phyloP scores from a whole-genome alignment of 345 rosid species.

The Gossypium arboreum region DNA sequence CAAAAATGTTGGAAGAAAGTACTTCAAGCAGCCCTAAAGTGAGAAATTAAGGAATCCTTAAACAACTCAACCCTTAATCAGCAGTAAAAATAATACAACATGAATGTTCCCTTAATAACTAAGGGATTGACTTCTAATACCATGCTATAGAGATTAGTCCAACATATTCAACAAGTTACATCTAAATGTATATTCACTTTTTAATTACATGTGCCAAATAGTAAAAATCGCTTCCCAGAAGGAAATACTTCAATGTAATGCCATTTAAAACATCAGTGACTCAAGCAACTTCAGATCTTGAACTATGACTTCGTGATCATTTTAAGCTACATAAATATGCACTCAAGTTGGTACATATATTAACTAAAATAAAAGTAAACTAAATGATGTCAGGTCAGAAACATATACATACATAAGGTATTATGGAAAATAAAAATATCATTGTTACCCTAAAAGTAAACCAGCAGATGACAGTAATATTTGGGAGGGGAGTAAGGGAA shows the following conservation, averaged over 20 bases:
- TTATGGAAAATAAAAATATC: neutral
- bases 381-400: neutral
- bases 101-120: neutral
- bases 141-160: neutral
- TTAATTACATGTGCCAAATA: neutral
- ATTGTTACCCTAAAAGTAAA: neutral
- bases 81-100: neutral
- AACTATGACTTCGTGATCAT: neutral
- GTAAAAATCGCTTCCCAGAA: neutral
- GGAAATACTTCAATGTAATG: neutral
- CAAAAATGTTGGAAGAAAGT: neutral
- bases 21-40: neutral
- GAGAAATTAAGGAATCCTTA: neutral
- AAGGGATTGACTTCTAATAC: neutral
- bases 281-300: constrained; percentile 6
- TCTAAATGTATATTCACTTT: neutral
- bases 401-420: neutral
- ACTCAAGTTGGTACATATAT: neutral
- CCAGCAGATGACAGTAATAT: neutral
- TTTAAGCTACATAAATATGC: neutral
- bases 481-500: neutral
- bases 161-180: neutral
- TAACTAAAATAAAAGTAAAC: neutral
- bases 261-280: constrained; percentile 1
- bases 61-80: neutral